phyloP scores from a whole-genome alignment of 2,329 filamentous ascomycete genomes.

The Cryphonectria japonica region DNA sequence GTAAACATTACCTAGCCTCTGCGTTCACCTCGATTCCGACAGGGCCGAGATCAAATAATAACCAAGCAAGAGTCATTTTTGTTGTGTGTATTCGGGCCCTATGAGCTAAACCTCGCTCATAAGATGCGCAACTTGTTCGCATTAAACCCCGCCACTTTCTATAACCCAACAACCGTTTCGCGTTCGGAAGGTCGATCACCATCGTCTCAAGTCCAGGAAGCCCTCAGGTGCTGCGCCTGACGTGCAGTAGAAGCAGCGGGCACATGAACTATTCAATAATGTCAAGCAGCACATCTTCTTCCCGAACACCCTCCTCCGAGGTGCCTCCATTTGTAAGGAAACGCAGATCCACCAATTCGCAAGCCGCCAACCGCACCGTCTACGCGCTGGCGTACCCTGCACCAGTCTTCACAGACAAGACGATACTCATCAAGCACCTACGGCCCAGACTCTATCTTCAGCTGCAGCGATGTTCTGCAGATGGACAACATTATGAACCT shows the following conservation, averaged over 20 bases:
- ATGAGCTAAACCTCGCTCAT: not conserved
- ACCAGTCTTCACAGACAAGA: constrained; percentile 19
- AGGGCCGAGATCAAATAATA: not conserved
- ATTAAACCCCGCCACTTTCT: not conserved
- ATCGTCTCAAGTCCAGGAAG: not conserved
- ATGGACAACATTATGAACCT: constrained; percentile 15
- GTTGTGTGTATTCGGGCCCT: not conserved
- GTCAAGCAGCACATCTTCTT: not conserved
- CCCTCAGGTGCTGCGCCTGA: not conserved
- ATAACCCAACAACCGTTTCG: not conserved
- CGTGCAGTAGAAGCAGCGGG: not conserved
- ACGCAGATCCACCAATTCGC: not conserved
- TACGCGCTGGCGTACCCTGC: constrained; percentile 22
- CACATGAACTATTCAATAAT: not conserved
- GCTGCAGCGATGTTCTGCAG: constrained; percentile 4
- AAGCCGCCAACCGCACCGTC: not conserved
- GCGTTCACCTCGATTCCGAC: not conserved
- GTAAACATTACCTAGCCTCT: not conserved
- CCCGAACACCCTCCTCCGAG: not conserved
- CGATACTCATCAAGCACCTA: constrained; percentile 19
- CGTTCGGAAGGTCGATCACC: not conserved
- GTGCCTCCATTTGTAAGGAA: not conserved
- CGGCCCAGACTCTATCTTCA: constrained; percentile 20
- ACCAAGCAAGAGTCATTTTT: not conserved
- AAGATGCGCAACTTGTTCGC: not conserved